Evolutionary conservation across 768 basidiomycete genomes (phyloP), one percentile per base, ranked within the genome.

Genomic region (Tulasnella sp.): DNA sequence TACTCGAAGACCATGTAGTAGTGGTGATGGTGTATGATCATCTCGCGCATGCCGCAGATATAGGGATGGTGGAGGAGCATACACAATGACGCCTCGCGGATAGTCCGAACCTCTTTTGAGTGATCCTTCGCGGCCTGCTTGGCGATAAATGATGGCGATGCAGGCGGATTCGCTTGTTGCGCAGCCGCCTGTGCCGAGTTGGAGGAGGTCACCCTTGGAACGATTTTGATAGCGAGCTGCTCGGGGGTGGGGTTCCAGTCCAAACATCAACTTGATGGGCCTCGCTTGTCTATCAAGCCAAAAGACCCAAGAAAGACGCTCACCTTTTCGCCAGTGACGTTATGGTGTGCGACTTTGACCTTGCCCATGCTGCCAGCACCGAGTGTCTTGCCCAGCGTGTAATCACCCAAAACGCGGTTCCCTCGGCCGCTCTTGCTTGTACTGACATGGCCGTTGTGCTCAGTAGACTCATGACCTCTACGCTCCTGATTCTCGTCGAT

Each of bases 1-100:
- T 96, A 97, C 71, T 99, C 96, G 70, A 88, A 92, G 9, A 97
- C 90, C 92, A 99, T 97, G 76, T 98, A 99, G 74, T 98, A 97
- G 72, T 99, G 93, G 67, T 99, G 85, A 62, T 90, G 88, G 73
- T 97, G 94, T 24, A 92, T 76, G 69, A 97, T 91, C 87, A 99
- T 92, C 74, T 94, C 92, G 65, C 91, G 86, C 94, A 98, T 99
- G 59, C 96, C 96, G 70, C 94, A 97, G 69, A 99, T 90, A 71
- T 98, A 97, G 1, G 96, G 96, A 68, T 99, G 96, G 68, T 98
- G 92, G 29, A 99, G 82, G 48, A 99, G 81, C 77, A 97, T 84
- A 41, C 89, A 92, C 29, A 99, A 78, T 1, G 89, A 90, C 0
- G 94, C 96, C 74, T 99, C 96, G 30, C 96, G 85, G 63, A 98